Evolutionary conservation across 2,329 filamentous ascomycete species (phyloP), one percentile per base, ranked within the genome.

Genomic region (Metarhizium robertsii): DNA sequence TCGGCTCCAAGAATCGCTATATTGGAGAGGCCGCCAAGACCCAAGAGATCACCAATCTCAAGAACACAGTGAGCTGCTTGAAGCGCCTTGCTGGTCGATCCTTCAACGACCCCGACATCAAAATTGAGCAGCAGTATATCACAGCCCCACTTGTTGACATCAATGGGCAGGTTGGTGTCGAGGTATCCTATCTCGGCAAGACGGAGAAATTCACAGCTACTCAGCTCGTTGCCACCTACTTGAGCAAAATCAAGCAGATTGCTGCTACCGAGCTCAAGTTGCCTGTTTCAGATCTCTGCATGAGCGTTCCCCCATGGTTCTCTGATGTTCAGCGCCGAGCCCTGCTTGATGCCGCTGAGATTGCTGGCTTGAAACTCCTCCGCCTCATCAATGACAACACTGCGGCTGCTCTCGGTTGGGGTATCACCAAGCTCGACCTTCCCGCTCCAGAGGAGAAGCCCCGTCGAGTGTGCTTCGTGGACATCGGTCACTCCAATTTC

Each of bases 11-110:
- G 78, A 86, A 83, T 73, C 88, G 94, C 78, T 95, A 95, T 72
- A 83, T 99, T 62, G 94, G 94, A 63, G 94, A 99, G 79, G 75
- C 89, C 56, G 94, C 94, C 64, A 97, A 97, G 84, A 97, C 92
- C 64, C 92, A 96, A 78, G 94, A 99, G 77, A 95, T 96, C 71
- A 96, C 92, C 69, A 99, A 99, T 81, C 85, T 97, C 69, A 99
- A 97, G 81, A 99, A 99, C 83, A 99, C 94, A 64, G 89, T 99
- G 76, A 80, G 84, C 72, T 92, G 85, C 63, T 83, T 99, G 67
- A 96, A 96, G 79, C 90, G 94, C 68, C 86, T 99, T 65, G 87
- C 88, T 68, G 94, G 94, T 69, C 90, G 94, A 70, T 79, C 82
- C 60, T 81, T 92, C 75, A 86, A 80, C 71, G 94, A 99, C 70